Evolutionary conservation across 2,329 filamentous ascomycete species (phyloP), one percentile per base, ranked within the genome.

Genomic region (Diplodia corticola): DNA sequence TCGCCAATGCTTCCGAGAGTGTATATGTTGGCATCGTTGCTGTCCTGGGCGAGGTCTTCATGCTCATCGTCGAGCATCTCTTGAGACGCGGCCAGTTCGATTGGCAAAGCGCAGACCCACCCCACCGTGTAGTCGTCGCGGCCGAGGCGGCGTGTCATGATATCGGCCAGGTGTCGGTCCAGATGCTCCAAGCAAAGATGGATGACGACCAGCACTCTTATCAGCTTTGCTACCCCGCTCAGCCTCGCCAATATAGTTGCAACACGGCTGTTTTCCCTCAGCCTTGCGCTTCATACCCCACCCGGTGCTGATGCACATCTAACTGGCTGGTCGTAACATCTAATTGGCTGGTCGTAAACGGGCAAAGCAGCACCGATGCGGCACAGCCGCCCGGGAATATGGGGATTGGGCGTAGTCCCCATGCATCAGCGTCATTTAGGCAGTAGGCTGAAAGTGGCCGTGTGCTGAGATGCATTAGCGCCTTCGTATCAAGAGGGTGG

Each of bases 81-180:
- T 51, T 69, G 67, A 3, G 73, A 71, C 0, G 74, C 76, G 5
- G 74, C 70, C 46, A 73, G 71, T 67, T 79, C 76, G 48, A 71
- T 55, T 1, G 69, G 70, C 7, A 79, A 69, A 1, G 75, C 75
- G 65, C 74, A 74, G 7, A 78, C 67, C 76, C 75, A 78, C 50
- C 71, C 74, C 10, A 77, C 69, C 3, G 70, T 73, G 54, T 77
- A 78, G 46, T 68, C 69, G 12, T 67, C 65, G 65, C 54, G 65
- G 44, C 28, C 26, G 15, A 70, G 67, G 17, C 30, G 65, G 54
- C n/a, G 67, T 40, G 67, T 24, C 67, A 70, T n/a, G n/a, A n/a
- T 70, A 15, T 37, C 46, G 33, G 24, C 33, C 24, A 15, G 51
- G 59, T 63, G 28, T 60, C 68, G 72, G 68, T 53, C 15, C 4